Evolutionary conservation across 305 asterid genomes (phyloP).

Genomic region (Coffea humblotiana): DNA sequence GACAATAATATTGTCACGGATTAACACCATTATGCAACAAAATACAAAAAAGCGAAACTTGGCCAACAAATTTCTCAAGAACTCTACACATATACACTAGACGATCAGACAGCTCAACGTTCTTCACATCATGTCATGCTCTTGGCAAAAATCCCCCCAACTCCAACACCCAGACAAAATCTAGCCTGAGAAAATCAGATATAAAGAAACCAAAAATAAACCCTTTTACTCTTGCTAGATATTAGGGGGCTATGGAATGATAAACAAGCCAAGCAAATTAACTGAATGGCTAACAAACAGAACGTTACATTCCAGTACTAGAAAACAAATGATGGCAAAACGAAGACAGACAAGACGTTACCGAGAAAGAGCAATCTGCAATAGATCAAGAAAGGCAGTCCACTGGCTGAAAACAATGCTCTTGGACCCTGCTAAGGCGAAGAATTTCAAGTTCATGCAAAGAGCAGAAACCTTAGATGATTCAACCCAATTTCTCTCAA

Average conservation of each 20-base stretch:
- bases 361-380: conserved; percentile 96
- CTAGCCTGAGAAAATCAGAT: not conserved
- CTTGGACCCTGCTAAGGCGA: conserved; percentile 58
- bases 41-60: not conserved
- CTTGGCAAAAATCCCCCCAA: not conserved
- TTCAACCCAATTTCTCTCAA: conserved; percentile 91
- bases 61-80: not conserved
- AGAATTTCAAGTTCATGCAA: conserved; percentile 60
- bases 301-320: not conserved
- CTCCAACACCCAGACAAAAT: not conserved
- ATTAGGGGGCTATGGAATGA: not conserved
- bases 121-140: not conserved
- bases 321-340: conserved; percentile 3
- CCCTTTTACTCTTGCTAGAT: not conserved
- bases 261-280: not conserved
- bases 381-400: conserved; percentile 93
- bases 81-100: not conserved
- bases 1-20: not conserved
- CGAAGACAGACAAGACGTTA: conserved; percentile 21
- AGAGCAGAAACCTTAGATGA: conserved; percentile 92
- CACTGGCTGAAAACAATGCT: conserved; percentile 98
- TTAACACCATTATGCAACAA: not conserved
- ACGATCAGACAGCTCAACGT: not conserved
- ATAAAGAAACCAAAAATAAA: not conserved
- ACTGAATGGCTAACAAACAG: not conserved